phyloP scores from a whole-genome alignment of 495 filamentous ascomycete species.

The Lophiotrema nucula region DNA sequence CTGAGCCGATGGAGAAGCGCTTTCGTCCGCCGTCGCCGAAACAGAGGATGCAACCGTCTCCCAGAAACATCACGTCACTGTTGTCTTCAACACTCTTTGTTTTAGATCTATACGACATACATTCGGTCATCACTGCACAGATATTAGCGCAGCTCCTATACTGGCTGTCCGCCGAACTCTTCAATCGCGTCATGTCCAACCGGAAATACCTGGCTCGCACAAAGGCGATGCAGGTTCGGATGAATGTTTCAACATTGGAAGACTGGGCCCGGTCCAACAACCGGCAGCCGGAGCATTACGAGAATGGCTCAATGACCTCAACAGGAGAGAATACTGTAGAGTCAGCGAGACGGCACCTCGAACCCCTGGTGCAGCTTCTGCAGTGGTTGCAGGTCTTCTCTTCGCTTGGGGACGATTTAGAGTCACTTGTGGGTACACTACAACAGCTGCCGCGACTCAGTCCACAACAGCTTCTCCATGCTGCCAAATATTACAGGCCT shows the following conservation, averaged over 20 bases:
- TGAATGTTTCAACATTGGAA: slow-evolving; percentile 94
- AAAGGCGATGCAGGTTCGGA: slow-evolving; percentile 99
- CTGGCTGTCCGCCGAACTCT: slow-evolving; percentile 94
- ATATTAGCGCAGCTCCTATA: slow-evolving; percentile 91
- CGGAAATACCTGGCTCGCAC: slow-evolving; percentile 92
- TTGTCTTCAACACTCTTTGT: slow-evolving; percentile 97
- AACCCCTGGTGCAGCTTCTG: slow-evolving; percentile 87
- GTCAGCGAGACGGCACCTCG: slow-evolving; percentile 76
- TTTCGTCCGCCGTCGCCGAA: slow-evolving; percentile 94
- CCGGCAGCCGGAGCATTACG: slow-evolving; percentile 91
- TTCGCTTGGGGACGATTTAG: slow-evolving; percentile 87
- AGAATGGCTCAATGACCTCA: slow-evolving; percentile 82
- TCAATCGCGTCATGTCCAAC: slow-evolving; percentile 96
- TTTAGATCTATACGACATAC: slow-evolving; percentile 95
- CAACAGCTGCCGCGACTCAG: slow-evolving; percentile 82
- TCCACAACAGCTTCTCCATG: slow-evolving; percentile 86
- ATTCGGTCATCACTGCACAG: slow-evolving; percentile 93
- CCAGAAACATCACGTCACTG: slow-evolving; percentile 94
- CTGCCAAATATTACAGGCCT: slow-evolving; percentile 85
- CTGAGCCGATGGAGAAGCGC: slow-evolving; percentile 83
- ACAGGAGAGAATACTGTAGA: slow-evolving; percentile 85
- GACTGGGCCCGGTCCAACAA: slow-evolving; percentile 96
- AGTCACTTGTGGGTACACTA: slow-evolving; percentile 78
- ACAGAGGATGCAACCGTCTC: slow-evolving; percentile 83
- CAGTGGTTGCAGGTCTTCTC: slow-evolving; percentile 99